Evolutionary conservation across 495 filamentous ascomycete species (phyloP).

Genomic region (Lophiotrema nucula): DNA sequence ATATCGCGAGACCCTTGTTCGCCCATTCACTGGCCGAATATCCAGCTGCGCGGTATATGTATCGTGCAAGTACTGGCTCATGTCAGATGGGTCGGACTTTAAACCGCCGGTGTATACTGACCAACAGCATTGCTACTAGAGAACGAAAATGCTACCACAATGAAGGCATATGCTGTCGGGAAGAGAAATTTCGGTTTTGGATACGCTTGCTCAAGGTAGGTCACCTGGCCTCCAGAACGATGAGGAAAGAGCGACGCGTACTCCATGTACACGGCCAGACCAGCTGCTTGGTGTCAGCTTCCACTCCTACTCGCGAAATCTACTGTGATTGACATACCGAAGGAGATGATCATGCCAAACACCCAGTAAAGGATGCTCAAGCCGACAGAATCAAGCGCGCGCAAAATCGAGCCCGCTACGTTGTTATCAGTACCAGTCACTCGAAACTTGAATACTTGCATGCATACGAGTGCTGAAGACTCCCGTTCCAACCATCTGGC

Average conservation of each 20-base stretch:
- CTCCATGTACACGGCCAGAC: conserved; percentile 11
- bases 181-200: conserved; percentile 14
- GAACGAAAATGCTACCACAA: conserved; percentile 15
- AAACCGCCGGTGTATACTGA: not conserved
- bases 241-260: conserved; percentile 21
- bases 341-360: conserved; percentile 10
- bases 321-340: not conserved
- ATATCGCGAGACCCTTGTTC: conserved; percentile 18
- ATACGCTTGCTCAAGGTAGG: conserved; percentile 20
- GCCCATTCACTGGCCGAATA: conserved; percentile 15
- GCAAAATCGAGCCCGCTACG: conserved; percentile 10
- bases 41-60: conserved; percentile 15
- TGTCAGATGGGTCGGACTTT: not conserved
- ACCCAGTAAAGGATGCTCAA: conserved; percentile 23
- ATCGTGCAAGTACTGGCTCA: not conserved
- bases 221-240: conserved; percentile 16
- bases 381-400: conserved; percentile 9
- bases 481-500: conserved; percentile 23
- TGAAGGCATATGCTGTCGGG: conserved; percentile 11
- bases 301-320: not conserved
- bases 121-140: conserved; percentile 20
- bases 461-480: conserved; percentile 14
- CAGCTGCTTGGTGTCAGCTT: not conserved
- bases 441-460: not conserved
- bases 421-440: not conserved